Evolutionary conservation across 1,284 basidiomycete species (phyloP).

Genomic region (Heterobasidion annosum): DNA sequence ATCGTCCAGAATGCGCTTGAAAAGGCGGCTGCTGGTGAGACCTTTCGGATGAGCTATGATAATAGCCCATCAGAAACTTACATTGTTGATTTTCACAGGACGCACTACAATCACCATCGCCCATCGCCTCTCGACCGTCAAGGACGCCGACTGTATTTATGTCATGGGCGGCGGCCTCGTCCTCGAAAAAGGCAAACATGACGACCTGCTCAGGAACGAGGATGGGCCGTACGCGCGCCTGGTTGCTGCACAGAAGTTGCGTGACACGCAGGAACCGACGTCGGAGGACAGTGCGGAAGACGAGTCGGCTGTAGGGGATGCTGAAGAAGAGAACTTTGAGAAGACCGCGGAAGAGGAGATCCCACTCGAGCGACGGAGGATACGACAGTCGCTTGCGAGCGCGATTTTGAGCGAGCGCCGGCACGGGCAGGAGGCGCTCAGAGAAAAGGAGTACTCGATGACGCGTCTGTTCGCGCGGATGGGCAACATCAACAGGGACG

Average conservation of each 20-base stretch:
- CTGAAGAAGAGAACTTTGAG: slow-evolving; percentile 30
- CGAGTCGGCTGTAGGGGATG: slow-evolving; percentile 24
- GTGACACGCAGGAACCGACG: slow-evolving; percentile 35
- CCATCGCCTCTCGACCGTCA: slow-evolving; percentile 74
- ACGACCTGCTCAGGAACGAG: slow-evolving; percentile 58
- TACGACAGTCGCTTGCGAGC: slow-evolving; percentile 61
- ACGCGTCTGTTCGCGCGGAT: slow-evolving; percentile 67
- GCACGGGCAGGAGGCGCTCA: slow-evolving; percentile 17
- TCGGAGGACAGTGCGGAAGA: slow-evolving; percentile 17
- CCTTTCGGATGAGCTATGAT: slow-evolving; percentile 13
- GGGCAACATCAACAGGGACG: slow-evolving; percentile 52
- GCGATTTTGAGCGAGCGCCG: slow-evolving; percentile 49
- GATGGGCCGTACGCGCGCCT: slow-evolving; percentile 69
- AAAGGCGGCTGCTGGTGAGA: slow-evolving; percentile 66
- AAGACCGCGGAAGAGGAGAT: slow-evolving; percentile 49
- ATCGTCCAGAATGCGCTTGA: slow-evolving; percentile 94
- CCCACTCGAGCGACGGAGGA: slow-evolving; percentile 58
- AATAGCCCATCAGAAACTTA: slow-evolving; percentile 7
- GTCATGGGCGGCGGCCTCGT: slow-evolving; percentile 71
- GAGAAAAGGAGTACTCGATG: slow-evolving; percentile 30
- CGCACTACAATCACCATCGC: slow-evolving; percentile 77
- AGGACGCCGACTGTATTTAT: slow-evolving; percentile 75
- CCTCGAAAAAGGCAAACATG: slow-evolving; percentile 81
- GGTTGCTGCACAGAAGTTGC: slow-evolving; percentile 75
- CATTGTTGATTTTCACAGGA: slow-evolving; percentile 26